These are phyloP conservation scores for Tylopilus felleus DNA, from an alignment of 768 basidiomycete genomes.

Conservation along the genomic window DNA sequence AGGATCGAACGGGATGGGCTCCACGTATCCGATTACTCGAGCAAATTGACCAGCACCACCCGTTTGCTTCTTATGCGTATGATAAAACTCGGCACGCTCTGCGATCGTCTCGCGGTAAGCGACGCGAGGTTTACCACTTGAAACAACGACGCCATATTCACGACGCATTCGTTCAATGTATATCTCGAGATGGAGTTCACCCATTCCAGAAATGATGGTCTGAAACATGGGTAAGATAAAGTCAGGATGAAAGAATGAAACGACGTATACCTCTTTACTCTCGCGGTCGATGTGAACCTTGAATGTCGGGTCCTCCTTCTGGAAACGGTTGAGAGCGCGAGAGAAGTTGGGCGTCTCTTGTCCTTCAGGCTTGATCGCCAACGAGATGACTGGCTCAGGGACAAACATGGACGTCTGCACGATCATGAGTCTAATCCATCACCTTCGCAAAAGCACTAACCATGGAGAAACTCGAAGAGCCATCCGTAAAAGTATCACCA, in stretches of 20 bases:
- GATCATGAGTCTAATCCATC: not conserved
- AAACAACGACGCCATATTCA: slow-evolving; percentile 92
- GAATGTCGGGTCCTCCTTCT: slow-evolving; percentile 99
- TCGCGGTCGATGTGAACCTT: slow-evolving; percentile 92
- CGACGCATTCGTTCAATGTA: slow-evolving; percentile 99
- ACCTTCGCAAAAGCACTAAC: slow-evolving; percentile 40
- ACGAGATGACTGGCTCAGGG: slow-evolving; percentile 96
- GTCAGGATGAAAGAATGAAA: not conserved
- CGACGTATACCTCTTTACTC: slow-evolving; percentile 74
- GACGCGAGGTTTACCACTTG: slow-evolving; percentile 93
- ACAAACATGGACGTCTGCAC: slow-evolving; percentile 94
- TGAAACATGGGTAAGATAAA: slow-evolving; percentile 28
- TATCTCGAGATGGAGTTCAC: slow-evolving; percentile 96
- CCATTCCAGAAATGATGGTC: slow-evolving; percentile 99
- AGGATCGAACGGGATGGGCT: slow-evolving; percentile 73
- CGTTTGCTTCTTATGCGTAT: slow-evolving; percentile 97
- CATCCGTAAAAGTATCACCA: slow-evolving; percentile 97
- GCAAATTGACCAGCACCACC: slow-evolving; percentile 98
- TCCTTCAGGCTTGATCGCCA: slow-evolving; percentile 88
- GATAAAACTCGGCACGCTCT: slow-evolving; percentile 74
- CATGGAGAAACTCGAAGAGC: slow-evolving; percentile 89
- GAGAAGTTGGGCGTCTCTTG: slow-evolving; percentile 96
- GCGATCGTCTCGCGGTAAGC: slow-evolving; percentile 96
- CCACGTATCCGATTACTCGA: slow-evolving; percentile 85
- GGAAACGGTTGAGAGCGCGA: slow-evolving; percentile 93